A percentile compares a stretch with the other conserved stretches of the same genome.
phyloP scores from a whole-genome alignment of 2,329 filamentous ascomycete genomes.

The Cercospora zeae-maydis region DNA sequence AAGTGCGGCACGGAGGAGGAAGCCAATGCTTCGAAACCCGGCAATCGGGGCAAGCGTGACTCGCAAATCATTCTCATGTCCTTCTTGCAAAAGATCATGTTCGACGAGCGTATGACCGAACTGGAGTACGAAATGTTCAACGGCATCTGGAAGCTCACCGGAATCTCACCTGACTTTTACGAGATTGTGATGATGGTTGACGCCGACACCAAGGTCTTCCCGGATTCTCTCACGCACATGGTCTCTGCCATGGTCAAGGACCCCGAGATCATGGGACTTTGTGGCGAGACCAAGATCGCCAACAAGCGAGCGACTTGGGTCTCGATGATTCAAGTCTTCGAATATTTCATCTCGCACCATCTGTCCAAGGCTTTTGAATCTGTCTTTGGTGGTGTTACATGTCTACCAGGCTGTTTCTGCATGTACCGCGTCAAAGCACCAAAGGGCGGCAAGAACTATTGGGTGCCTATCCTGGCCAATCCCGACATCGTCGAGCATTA shows the following conservation, averaged over 20 bases:
- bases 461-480: slow-evolving; percentile 97
- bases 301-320: slow-evolving; percentile 96
- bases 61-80: slow-evolving; percentile 99
- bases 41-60: slow-evolving; percentile 97
- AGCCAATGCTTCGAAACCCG: slow-evolving; percentile 75
- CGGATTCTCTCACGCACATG: slow-evolving; percentile 98
- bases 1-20: slow-evolving; percentile 95
- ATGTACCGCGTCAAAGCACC: slow-evolving; percentile 99
- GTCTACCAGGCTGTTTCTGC: slow-evolving; percentile 97
- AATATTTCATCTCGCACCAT: slow-evolving; percentile 99
- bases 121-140: slow-evolving; percentile 99
- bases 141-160: slow-evolving; percentile 96
- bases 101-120: slow-evolving; percentile 99
- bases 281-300: slow-evolving; percentile 98
- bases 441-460: slow-evolving; percentile 98
- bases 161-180: slow-evolving; percentile 97
- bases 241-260: slow-evolving; percentile 98
- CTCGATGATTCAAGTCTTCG: slow-evolving; percentile 96
- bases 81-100: slow-evolving; percentile 99
- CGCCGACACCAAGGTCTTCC: slow-evolving; percentile 98
- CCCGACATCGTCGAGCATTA: slow-evolving; percentile 99
- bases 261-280: slow-evolving; percentile 97
- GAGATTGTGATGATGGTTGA: slow-evolving; percentile 99
- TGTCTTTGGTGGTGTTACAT: slow-evolving; percentile 97
- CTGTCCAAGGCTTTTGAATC: slow-evolving; percentile 96